These are phyloP conservation scores for Myxozyma lipomycoides DNA, from an alignment of 805 yeast species.

Conservation along the genomic window DNA sequence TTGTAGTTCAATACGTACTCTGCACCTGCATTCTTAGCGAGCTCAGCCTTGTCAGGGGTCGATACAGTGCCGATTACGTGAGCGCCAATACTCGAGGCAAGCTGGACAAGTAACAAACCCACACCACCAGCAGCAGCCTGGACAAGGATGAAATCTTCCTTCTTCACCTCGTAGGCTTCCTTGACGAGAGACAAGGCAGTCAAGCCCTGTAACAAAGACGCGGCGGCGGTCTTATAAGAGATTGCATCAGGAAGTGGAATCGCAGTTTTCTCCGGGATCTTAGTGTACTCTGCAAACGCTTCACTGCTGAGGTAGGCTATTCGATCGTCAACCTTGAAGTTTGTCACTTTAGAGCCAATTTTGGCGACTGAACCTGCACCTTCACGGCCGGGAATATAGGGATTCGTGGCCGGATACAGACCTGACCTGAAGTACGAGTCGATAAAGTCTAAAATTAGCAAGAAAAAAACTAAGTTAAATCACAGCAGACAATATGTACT, in stretches of 20 bases:
- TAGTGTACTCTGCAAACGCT: constrained; percentile 72
- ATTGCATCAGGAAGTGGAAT: constrained; percentile 47
- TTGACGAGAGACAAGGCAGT: constrained; percentile 70
- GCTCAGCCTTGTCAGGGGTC: constrained; percentile 60
- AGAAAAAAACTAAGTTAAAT: background rate
- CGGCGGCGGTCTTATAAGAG: constrained; percentile 54
- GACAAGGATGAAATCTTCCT: constrained; percentile 67
- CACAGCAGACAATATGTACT: background rate
- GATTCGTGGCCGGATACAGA: constrained; percentile 57
- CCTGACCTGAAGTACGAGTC: constrained; percentile 83
- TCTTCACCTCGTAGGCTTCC: constrained; percentile 62
- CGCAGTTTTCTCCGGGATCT: constrained; percentile 31
- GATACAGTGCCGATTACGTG: constrained; percentile 84
- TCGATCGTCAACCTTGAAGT: constrained; percentile 62
- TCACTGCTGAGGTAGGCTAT: constrained; percentile 52
- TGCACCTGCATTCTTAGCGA: constrained; percentile 73
- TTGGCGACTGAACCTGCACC: constrained; percentile 59
- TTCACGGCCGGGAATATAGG: constrained; percentile 65
- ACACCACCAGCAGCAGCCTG: constrained; percentile 98
- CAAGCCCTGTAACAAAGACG: constrained; percentile 63
- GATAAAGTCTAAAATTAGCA: constrained; percentile 22
- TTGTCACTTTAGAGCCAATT: constrained; percentile 54
- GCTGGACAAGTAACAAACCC: constrained; percentile 67
- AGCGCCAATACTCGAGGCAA: constrained; percentile 62
- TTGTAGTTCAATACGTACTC: constrained; percentile 58